phyloP scores from a whole-genome alignment of 2,329 filamentous ascomycete genomes.

The Bipolaris gigantea region DNA sequence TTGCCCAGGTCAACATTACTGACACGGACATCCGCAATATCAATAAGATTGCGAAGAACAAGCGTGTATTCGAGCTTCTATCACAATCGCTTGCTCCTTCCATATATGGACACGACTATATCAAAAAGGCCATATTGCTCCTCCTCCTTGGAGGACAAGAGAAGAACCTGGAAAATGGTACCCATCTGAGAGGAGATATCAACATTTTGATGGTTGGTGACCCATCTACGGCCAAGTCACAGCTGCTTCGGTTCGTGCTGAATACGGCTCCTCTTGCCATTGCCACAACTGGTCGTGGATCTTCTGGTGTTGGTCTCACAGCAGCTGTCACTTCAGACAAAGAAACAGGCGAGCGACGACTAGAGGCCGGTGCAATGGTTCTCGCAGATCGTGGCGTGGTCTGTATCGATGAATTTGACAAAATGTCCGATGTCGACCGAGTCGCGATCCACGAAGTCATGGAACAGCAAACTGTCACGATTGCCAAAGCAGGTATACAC shows the following conservation, averaged over 20 bases:
- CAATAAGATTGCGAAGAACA: constrained; percentile 95
- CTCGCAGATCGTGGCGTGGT: constrained; percentile 95
- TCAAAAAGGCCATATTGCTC: constrained; percentile 95
- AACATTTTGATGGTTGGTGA: constrained; percentile 99
- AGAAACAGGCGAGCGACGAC: constrained; percentile 89
- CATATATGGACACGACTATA: constrained; percentile 95
- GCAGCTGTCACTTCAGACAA: constrained; percentile 96
- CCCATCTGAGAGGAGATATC: constrained; percentile 96
- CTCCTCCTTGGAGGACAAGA: constrained; percentile 96
- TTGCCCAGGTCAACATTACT: constrained; percentile 88
- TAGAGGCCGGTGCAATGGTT: constrained; percentile 98
- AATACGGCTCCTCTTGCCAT: constrained; percentile 97
- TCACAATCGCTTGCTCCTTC: constrained; percentile 94
- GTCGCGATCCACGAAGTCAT: constrained; percentile 99
- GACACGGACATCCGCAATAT: constrained; percentile 98
- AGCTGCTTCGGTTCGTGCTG: constrained; percentile 91
- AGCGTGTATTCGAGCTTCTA: constrained; percentile 86
- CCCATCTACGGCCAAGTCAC: constrained; percentile 98
- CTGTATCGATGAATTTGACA: constrained; percentile 99
- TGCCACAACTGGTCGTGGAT: constrained; percentile 93
- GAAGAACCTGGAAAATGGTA: constrained; percentile 98
- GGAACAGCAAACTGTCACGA: constrained; percentile 99
- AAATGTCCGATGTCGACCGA: constrained; percentile 98
- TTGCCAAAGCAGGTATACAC: constrained; percentile 97
- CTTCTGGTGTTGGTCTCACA: constrained; percentile 95